Evolutionary conservation across 2,329 filamentous ascomycete species (phyloP), one percentile per base, ranked within the genome.

Genomic region (Ophiocordyceps camponoti-leonardi): DNA sequence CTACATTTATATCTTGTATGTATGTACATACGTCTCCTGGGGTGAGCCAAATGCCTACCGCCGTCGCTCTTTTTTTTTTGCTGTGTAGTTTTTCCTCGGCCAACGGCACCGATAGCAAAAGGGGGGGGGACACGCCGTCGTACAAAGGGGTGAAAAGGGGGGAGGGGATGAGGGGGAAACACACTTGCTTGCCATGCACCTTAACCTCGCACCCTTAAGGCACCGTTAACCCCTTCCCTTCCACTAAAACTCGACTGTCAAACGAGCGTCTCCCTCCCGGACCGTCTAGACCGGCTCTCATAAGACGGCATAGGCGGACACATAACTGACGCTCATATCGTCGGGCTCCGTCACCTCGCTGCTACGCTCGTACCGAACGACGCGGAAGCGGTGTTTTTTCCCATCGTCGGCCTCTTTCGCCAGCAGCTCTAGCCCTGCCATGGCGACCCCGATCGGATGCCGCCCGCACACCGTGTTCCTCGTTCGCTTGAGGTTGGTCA

Each of bases 301-400:
- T 31, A 87, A 57, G 16, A 88, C 70, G 10, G 88, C 86, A 69
- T 92, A 94, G 4, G 87, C 92, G 59, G 88, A 90, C 3, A 85
- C 87, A 62, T 98, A 98, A 64, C 88, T 95, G 44, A 98, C 92
- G 53, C 88, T 95, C 52, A 80, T 92, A 51, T 94, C 86, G 16
- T 58, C 61, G 1, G 81, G 68, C 28, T 70, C 69, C 51, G 74
- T 69, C 4, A 83, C 83, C 60, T 93, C 66, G 48, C 77, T 80
- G 63, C 90, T 98, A 48, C 88, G 76, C 58, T 94, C 81, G 61
- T 98, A 98, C 55, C 83, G 72, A 46, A 94, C 72, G 55, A 96
- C 86, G 53, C 73, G 77, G 62, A 96, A 93, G 45, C 60, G 69
- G 4, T 76, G 64, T 52, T 66, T 71, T 6, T n/a, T 43, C 26